Evolutionary conservation across 768 basidiomycete species (phyloP).

Genomic region (Hygrocybe punicea): DNA sequence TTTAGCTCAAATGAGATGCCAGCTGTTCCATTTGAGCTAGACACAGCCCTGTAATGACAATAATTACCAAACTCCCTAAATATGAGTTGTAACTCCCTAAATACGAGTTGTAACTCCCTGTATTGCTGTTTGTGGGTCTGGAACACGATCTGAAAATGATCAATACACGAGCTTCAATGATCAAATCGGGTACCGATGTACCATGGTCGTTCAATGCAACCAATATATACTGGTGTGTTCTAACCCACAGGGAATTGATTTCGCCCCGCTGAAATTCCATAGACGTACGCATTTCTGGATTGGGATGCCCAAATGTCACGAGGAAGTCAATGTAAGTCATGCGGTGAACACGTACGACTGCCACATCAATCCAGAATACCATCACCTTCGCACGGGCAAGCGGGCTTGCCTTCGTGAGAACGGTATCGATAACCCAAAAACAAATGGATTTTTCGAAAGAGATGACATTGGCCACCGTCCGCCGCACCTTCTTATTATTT

Average conservation of each 20-base stretch:
- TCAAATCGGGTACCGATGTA: slow-evolving; percentile 14
- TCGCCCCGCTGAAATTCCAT: slow-evolving; percentile 46
- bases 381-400: slow-evolving; percentile 29
- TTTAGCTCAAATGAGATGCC: no score
- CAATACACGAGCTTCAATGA: not conserved
- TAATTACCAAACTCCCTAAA: slow-evolving; percentile 29
- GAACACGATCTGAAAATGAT: slow-evolving; percentile 20
- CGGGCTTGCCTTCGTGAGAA: slow-evolving; percentile 21
- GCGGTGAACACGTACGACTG: slow-evolving; percentile 32
- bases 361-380: slow-evolving; percentile 46
- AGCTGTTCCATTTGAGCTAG: slow-evolving; percentile 23
- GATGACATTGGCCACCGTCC: slow-evolving; percentile 29
- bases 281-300: slow-evolving; percentile 44
- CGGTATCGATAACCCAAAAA: slow-evolving; percentile 39
- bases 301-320: slow-evolving; percentile 4
- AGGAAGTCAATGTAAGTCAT: not conserved
- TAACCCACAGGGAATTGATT: slow-evolving; percentile 41
- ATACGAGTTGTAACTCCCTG: slow-evolving; percentile 26
- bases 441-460: slow-evolving; percentile 37
- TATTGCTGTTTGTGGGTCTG: slow-evolving; percentile 29
- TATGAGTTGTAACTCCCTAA: no score
- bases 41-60: slow-evolving; percentile 24
- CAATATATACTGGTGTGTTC: slow-evolving; percentile 38
- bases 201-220: slow-evolving; percentile 36
- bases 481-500: slow-evolving; percentile 32